A percentile compares a stretch with the other conserved stretches of the same genome.
Evolutionary conservation across 164 flowering plant genomes (phyloP).

Genomic region (Magnolia kwangsiensis): DNA sequence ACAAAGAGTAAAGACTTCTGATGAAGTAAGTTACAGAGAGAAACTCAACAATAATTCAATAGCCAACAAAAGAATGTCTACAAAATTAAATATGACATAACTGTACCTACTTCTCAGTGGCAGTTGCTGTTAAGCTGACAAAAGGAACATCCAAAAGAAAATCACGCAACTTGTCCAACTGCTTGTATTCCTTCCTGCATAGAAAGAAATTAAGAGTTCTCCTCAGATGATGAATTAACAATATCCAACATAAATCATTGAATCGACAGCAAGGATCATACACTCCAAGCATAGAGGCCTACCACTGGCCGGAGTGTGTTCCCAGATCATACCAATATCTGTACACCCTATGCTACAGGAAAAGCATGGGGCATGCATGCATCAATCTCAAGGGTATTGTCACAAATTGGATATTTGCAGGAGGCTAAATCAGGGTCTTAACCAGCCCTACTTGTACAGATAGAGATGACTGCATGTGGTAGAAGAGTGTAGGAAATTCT

Average conservation of each 20-base stretch:
- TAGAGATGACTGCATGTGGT: too few species aligned
- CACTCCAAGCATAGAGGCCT: not conserved
- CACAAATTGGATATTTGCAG: too few species aligned
- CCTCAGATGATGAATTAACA: not conserved
- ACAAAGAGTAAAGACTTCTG: too few species aligned
- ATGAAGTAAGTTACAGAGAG: too few species aligned
- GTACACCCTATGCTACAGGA: too few species aligned
- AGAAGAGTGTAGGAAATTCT: too few species aligned
- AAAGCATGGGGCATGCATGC: too few species aligned
- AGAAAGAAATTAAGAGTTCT: not conserved
- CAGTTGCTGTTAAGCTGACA: constrained; percentile 64
- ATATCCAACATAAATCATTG: not conserved
- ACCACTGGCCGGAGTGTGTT: not conserved
- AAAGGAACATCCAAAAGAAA: constrained; percentile 47
- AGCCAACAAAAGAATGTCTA: not conserved
- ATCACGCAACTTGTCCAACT: constrained; percentile 42
- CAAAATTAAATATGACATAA: not conserved
- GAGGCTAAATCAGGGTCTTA: too few species aligned
- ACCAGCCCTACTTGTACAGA: too few species aligned
- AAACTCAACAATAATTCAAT: not conserved
- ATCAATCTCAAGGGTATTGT: too few species aligned
- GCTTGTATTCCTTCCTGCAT: constrained; percentile 57
- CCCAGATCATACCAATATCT: too few species aligned
- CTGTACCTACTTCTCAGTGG: constrained; percentile 50
- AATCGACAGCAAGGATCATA: not conserved